phyloP scores from a whole-genome alignment of 2,329 filamentous ascomycete species.

The Talaromyces sp. region DNA sequence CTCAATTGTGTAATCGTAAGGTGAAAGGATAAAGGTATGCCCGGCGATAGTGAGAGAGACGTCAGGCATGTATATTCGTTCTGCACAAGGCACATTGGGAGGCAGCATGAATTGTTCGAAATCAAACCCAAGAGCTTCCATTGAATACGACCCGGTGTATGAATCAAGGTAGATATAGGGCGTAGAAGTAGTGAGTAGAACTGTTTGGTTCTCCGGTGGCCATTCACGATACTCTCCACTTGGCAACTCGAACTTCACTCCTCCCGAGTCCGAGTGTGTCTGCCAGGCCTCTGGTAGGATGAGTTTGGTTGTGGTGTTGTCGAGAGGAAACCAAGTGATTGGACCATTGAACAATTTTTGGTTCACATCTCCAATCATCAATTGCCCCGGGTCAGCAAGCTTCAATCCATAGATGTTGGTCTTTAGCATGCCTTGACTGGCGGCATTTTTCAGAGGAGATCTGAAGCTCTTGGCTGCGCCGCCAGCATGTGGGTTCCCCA shows the following conservation, averaged over 20 bases:
- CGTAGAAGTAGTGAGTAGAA: background rate
- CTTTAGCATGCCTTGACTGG: background rate
- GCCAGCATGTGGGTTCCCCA: constrained; percentile 1
- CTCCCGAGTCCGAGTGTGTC: constrained; percentile 2
- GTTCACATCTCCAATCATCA: constrained; percentile 6
- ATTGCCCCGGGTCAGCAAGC: background rate
- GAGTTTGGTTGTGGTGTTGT: background rate
- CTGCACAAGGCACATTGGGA: background rate
- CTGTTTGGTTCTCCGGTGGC: background rate
- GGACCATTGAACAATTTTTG: background rate
- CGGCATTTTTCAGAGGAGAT: background rate
- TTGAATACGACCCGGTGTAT: background rate
- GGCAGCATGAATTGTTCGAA: background rate
- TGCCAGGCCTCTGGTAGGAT: constrained; percentile 5
- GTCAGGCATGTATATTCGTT: constrained; percentile 7
- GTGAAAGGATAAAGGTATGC: constrained; percentile 6
- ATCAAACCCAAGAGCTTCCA: constrained; percentile 5
- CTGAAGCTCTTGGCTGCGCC: background rate
- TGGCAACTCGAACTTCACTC: constrained; percentile 5
- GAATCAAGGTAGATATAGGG: constrained; percentile 7
- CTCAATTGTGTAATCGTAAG: constrained; percentile 5
- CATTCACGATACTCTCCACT: constrained; percentile 5
- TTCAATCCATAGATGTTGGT: constrained; percentile 2
- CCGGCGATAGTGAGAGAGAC: constrained; percentile 9
- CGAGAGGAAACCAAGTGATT: background rate